phyloP scores from a whole-genome alignment of 2,329 filamentous ascomycete species.

The Trichoderma afroharzianum region DNA sequence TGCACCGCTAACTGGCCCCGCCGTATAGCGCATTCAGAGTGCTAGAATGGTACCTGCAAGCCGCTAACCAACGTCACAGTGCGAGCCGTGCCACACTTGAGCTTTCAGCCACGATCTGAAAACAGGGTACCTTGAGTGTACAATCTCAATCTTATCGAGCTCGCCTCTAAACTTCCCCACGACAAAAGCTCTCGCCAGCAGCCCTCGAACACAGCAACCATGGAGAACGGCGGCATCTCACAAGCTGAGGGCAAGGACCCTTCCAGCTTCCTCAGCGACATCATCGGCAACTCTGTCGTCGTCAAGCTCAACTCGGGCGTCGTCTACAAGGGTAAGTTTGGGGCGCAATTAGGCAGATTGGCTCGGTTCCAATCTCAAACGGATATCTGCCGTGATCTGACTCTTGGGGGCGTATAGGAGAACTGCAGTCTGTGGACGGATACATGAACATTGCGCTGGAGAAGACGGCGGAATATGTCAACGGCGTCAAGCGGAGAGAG shows the following conservation, averaged over 20 bases:
- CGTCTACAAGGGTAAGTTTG: constrained; percentile 79
- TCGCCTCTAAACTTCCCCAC: constrained; percentile 9
- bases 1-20: constrained; percentile 11
- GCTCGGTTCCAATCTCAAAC: background rate
- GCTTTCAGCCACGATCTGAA: background rate
- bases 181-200: background rate
- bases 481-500: constrained; percentile 74
- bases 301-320: constrained; percentile 99
- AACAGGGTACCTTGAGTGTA: background rate
- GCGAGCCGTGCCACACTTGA: constrained; percentile 14
- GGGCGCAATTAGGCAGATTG: background rate
- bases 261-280: constrained; percentile 87
- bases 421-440: constrained; percentile 93
- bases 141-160: background rate
- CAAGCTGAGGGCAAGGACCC: constrained; percentile 82
- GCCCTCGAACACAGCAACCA: constrained; percentile 35
- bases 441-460: constrained; percentile 99
- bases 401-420: constrained; percentile 53
- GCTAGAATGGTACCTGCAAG: background rate
- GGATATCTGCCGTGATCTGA: background rate
- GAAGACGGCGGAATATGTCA: constrained; percentile 88
- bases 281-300: constrained; percentile 89
- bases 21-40: background rate
- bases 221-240: constrained; percentile 69
- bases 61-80: constrained; percentile 9